A percentile compares a stretch with the other conserved stretches of the same genome.
Evolutionary conservation across 2,329 filamentous ascomycete species (phyloP).

Genomic region (Penicillium sclerotiorum): DNA sequence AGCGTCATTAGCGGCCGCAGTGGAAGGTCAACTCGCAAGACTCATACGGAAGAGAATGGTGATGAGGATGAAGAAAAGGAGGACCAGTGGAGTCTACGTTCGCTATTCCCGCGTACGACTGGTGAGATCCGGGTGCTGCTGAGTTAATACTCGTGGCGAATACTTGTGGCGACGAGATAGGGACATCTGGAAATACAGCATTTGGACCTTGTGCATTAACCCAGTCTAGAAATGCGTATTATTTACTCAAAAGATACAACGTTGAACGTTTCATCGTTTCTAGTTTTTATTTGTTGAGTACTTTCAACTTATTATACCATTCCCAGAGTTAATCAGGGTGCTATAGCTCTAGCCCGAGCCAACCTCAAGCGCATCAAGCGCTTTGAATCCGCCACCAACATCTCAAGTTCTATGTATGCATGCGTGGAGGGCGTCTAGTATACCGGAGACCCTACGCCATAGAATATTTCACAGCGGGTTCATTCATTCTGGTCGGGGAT

Average conservation of each 20-base stretch:
- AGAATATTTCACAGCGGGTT: background rate
- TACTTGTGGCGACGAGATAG: background rate
- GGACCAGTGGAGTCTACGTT: conserved; percentile 48
- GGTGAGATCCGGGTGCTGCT: conserved; percentile 66
- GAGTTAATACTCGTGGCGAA: conserved; percentile 43
- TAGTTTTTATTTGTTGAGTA: no score
- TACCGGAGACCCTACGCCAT: background rate
- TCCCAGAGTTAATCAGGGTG: no score
- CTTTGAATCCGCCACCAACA: no score
- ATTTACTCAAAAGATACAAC: no score
- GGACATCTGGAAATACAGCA: background rate
- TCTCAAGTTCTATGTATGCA: no score
- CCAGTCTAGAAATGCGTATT: no score
- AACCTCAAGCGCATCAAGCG: no score
- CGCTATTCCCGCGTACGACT: conserved; percentile 65
- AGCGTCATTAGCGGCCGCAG: conserved; percentile 26
- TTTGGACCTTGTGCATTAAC: no score
- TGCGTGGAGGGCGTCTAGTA: no score
- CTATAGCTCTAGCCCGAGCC: no score
- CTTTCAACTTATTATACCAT: no score
- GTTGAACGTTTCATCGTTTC: no score
- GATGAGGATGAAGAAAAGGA: conserved; percentile 39
- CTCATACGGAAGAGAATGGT: conserved; percentile 33
- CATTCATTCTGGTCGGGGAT: background rate
- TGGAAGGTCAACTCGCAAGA: conserved; percentile 20